Conservation (phyloP, 306 rosid species). For the Medicago lupulina region DNA sequence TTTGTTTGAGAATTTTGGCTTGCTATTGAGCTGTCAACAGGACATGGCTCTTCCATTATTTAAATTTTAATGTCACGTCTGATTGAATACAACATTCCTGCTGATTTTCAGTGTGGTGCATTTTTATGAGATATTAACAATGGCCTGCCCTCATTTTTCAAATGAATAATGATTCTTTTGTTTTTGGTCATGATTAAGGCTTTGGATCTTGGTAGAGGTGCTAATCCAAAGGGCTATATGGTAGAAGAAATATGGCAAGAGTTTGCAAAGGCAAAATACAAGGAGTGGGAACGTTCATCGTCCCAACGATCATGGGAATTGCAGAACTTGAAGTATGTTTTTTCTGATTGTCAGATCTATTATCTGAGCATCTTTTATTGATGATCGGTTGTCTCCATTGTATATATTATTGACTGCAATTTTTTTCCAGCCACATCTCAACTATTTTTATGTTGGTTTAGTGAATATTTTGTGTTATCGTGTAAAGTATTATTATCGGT, state of each 20-base stretch:
- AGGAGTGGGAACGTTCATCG: constrained; percentile 81
- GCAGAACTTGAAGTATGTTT: constrained; percentile 68
- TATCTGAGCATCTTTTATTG: neutral
- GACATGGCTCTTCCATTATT: neutral
- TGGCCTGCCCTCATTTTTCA: neutral
- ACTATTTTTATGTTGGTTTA: constrained; percentile 1
- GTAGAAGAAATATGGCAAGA: constrained; percentile 96
- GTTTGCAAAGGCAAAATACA: constrained; percentile 84
- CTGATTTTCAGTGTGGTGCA: neutral
- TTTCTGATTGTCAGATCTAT: constrained; percentile 47
- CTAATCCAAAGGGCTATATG: constrained; percentile 74
- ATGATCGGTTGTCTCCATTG: constrained; percentile 12
- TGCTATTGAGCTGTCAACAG: neutral
- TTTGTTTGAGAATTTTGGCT: neutral
- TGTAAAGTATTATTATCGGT: constrained; percentile 19
- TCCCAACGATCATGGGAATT: constrained; percentile 74
- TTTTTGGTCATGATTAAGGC: constrained; percentile 59
- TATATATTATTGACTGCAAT: neutral
- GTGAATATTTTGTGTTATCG: neutral
- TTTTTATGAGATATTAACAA: constrained; percentile 18
- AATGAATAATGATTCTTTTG: constrained; percentile 1
- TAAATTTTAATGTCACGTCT: neutral
- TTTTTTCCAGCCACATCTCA: neutral
- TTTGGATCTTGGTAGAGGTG: constrained; percentile 95
- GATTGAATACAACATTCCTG: constrained; percentile 9